Base-by-base conservation (phyloP, 768 basidiomycete species). In the Rhizopogon sp. region DNA sequence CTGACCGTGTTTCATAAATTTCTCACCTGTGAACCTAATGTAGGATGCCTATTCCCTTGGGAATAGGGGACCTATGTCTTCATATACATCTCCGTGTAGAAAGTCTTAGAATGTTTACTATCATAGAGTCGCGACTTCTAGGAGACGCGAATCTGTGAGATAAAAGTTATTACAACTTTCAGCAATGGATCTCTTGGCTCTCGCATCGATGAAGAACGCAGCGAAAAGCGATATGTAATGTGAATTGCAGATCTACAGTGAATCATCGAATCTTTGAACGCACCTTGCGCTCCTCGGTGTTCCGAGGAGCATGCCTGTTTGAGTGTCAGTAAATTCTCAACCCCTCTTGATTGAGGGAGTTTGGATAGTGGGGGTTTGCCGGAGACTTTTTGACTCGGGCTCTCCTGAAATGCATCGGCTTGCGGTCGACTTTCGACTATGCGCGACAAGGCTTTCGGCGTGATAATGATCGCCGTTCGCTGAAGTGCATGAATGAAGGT, bases 201-300 rank as follows among this genome's bases (percentile, higher is more conserved):
- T 82, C 77, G 79, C 81, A 83, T 85, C 81, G 79, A 84, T 84
- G 84, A 85, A 85, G 83, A 83, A 84, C 77, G 81, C 82, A 83
- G 84, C 80, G 78, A 85, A 84, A 79, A 81, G 84, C 79, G 80
- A 85, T 82, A 85, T 78, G 81, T 85, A 84, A 84, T 86, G 83
- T 85, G 84, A 85, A 84, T 84, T 84, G 82, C 82, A 82, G 82
- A 83, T 80, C 82, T 49, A 81, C 81, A 82, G 82, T 84, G 82
- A 84, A 84, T 84, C 83, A 84, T 86, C 80, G 80, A 86, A 82
- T 84, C 82, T 85, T 86, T 85, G 83, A 85, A 85, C 79, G 81
- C 85, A 85, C 73, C 82, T 85, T 86, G 83, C 81, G 76, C 84
- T 77, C 79, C 75, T 78, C 80, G 81, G 83, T 81, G 84, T 82